Evolutionary conservation across 257 asterid species (phyloP).

Genomic region (Leonotis leonurus): DNA sequence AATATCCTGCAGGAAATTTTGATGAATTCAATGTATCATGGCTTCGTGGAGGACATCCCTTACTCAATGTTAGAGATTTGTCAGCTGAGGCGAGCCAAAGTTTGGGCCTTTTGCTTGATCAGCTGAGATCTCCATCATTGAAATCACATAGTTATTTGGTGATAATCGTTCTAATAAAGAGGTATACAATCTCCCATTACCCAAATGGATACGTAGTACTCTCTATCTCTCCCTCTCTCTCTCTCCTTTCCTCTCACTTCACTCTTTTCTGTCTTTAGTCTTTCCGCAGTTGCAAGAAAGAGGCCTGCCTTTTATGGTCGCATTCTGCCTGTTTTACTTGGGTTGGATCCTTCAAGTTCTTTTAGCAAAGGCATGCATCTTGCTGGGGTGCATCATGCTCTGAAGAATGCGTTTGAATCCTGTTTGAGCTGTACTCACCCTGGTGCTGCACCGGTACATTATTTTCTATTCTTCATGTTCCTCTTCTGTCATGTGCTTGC

Average conservation of each 20-base stretch:
- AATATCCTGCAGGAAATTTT: constrained; percentile 38
- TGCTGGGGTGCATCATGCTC: constrained; percentile 68
- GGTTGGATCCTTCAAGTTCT: constrained; percentile 66
- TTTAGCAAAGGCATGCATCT: constrained; percentile 56
- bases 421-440: constrained; percentile 89
- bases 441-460: constrained; percentile 94
- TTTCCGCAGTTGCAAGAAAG: constrained; percentile 81
- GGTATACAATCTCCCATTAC: constrained; percentile 35
- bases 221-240: constrained; percentile 6
- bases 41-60: constrained; percentile 97
- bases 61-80: constrained; percentile 77
- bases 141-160: constrained; percentile 68
- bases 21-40: constrained; percentile 79
- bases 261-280: constrained; percentile 35
- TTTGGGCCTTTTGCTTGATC: constrained; percentile 81
- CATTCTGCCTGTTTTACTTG: constrained; percentile 85
- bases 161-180: constrained; percentile 74
- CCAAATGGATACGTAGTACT: not conserved
- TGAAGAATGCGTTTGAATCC: constrained; percentile 83
- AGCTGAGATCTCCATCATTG: constrained; percentile 75
- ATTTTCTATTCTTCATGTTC: constrained; percentile 7
- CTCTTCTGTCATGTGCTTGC: constrained; percentile 1
- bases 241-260: constrained; percentile 13
- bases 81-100: constrained; percentile 82
- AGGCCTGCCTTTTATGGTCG: constrained; percentile 99